Base-by-base conservation (phyloP, 495 filamentous ascomycete species). In the Penicillium steckii region DNA sequence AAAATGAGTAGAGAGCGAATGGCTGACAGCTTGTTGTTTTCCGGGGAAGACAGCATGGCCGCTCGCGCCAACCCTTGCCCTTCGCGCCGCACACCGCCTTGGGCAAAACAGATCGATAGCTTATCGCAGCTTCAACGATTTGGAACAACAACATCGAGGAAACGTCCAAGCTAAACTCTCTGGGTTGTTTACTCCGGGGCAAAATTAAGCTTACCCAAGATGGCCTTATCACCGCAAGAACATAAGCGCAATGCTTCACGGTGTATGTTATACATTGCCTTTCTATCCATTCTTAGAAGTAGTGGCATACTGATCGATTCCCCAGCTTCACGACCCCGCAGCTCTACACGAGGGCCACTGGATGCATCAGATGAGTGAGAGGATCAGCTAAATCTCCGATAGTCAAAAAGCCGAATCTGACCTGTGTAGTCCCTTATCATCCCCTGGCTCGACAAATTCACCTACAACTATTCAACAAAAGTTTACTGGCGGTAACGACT, bases 261-360 rank as follows among this genome's bases (percentile, higher is more conserved):
- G 55, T 69, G 74, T 77, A 62, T 67, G 73, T 27, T 15, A 32
- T 1, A 4, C 13, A 17, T 38, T 57, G 2, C 15, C 24, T 35
- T 8, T 3, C n/a, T 22, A 18, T 15, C 29, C 33, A 17, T 18
- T 37, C 33, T 37, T 37, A 5, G 8, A 15, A 15, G 18, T 5
- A 17, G 6, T 17, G 33, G 10, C 29, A 45, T 55, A 33, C 57
- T 72, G 23, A 72, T 51, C 37, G 25, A 23, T n/a, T 27, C 24
- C 26, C 27, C 49, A 80, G 74, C 74, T 56, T 70, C 72, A 42
- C 70, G 76, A 38, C 71, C 75, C 53, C 74, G 79, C 60, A 76
- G 76, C 53, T 71, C 72, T 23, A 81, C 78, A 2, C 80, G 73
- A 59, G 78, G 75, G 30, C 80, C 80, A 17, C 57, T 81, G 50